A percentile compares a stretch with the other conserved stretches of the same genome.
phyloP scores from a whole-genome alignment of 306 rosid genomes.

The Castanea crenata region DNA sequence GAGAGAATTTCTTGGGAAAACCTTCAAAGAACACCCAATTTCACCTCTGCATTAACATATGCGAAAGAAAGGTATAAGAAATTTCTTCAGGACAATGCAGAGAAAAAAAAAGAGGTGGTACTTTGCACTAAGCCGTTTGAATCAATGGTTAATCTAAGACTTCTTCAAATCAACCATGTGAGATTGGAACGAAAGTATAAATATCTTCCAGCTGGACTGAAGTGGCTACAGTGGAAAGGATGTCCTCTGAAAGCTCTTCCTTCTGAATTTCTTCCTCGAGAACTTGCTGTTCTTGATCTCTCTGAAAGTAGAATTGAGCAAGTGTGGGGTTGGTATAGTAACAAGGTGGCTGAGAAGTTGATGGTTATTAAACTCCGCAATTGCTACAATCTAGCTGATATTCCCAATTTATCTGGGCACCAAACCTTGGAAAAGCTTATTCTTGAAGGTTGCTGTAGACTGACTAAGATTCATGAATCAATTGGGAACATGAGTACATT shows the following conservation, averaged over 20 bases:
- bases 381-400: constrained; percentile 31
- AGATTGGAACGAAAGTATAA: constrained; percentile 40
- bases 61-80: constrained; percentile 28
- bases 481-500: constrained; percentile 39
- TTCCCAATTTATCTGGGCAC: constrained; percentile 60
- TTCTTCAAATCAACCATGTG: constrained; percentile 58
- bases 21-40: constrained; percentile 24
- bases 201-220: constrained; percentile 44
- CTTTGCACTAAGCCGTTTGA: constrained; percentile 33
- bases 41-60: constrained; percentile 27
- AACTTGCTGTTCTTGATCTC: constrained; percentile 63
- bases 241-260: constrained; percentile 48
- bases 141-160: constrained; percentile 42
- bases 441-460: constrained; percentile 42
- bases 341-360: constrained; percentile 45
- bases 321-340: constrained; percentile 21
- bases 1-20: constrained; percentile 22
- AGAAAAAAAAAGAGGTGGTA: constrained; percentile 19
- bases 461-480: constrained; percentile 47
- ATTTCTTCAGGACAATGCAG: constrained; percentile 18
- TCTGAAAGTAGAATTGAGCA: constrained; percentile 37
- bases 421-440: constrained; percentile 43
- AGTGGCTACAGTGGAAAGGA: constrained; percentile 70
- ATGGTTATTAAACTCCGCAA: constrained; percentile 42
- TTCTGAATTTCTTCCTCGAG: constrained; percentile 36